These are phyloP conservation scores for Laetiporus sulphureus DNA, from an alignment of 1,284 basidiomycete species.

Conservation along the genomic window DNA sequence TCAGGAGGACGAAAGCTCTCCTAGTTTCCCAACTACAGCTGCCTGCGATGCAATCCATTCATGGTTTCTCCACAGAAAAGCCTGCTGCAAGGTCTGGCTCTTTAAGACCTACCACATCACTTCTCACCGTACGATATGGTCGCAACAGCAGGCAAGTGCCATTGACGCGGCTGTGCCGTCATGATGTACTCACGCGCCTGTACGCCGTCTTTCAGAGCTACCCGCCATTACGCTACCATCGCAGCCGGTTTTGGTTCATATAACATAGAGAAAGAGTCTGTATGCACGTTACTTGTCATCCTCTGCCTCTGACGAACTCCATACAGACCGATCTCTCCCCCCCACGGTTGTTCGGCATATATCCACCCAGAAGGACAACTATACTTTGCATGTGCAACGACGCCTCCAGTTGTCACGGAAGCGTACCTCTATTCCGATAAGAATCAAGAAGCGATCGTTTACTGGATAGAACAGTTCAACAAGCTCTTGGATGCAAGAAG, in stretches of 20 bases:
- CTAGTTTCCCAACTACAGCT: too few species aligned
- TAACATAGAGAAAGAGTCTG: too few species aligned
- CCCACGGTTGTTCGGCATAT: conserved; percentile 14
- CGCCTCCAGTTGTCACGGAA: conserved; percentile 19
- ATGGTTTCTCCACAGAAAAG: background rate
- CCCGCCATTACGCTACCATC: too few species aligned
- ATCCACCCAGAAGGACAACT: conserved; percentile 24
- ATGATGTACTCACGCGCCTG: too few species aligned
- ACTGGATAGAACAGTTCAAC: conserved; percentile 10
- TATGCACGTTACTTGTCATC: too few species aligned
- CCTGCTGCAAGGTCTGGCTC: background rate
- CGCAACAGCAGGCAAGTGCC: conserved; percentile 1
- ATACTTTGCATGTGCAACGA: conserved; percentile 16
- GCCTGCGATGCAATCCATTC: too few species aligned
- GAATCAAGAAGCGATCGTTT: conserved; percentile 10
- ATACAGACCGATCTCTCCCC: conserved; percentile 21
- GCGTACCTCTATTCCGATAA: conserved; percentile 13
- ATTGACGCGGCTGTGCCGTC: too few species aligned
- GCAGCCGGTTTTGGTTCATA: too few species aligned
- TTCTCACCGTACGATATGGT: background rate
- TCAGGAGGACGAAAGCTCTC: too few species aligned
- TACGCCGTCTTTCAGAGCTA: too few species aligned
- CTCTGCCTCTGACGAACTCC: too few species aligned
- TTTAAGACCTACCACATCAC: background rate
- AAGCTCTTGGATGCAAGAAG: conserved; percentile 7